These are phyloP conservation scores for Cytospora paraplurivora DNA, from an alignment of 2,329 filamentous ascomycete species.

Conservation along the genomic window DNA sequence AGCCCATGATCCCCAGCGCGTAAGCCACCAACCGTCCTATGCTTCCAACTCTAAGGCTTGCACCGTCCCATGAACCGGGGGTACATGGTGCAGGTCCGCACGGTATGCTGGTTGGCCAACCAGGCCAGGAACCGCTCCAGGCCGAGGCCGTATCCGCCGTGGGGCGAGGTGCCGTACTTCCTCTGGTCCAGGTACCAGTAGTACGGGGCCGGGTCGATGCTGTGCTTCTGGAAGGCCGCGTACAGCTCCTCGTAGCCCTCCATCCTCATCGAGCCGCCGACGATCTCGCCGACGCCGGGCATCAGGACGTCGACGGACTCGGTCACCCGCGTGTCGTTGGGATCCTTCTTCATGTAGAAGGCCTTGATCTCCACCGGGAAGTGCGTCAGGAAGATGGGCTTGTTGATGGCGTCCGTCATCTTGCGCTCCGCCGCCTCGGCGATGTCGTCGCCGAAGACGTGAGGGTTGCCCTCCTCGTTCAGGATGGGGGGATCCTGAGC, in stretches of 20 bases:
- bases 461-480: slow-evolving; percentile 89
- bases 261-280: slow-evolving; percentile 96
- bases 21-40: no score
- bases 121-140: slow-evolving; percentile 76
- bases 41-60: slow-evolving; percentile 60
- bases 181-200: slow-evolving; percentile 99
- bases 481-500: slow-evolving; percentile 77
- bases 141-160: slow-evolving; percentile 91
- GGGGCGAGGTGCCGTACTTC: slow-evolving; percentile 92
- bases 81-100: slow-evolving; percentile 71
- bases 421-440: slow-evolving; percentile 93
- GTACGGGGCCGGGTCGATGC: slow-evolving; percentile 81
- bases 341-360: slow-evolving; percentile 97
- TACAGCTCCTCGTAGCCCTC: slow-evolving; percentile 87
- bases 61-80: slow-evolving; percentile 80
- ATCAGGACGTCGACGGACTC: slow-evolving; percentile 85
- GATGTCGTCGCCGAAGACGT: slow-evolving; percentile 95
- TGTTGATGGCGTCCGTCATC: slow-evolving; percentile 97
- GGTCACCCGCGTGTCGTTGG: slow-evolving; percentile 77
- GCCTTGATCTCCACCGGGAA: slow-evolving; percentile 98
- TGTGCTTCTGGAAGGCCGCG: slow-evolving; percentile 82
- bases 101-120: slow-evolving; percentile 65
- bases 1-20: no score
- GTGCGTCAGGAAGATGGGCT: slow-evolving; percentile 93
- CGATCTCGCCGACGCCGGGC: slow-evolving; percentile 96